These are phyloP conservation scores for Inosperma sp. DNA, from an alignment of 768 basidiomycete species.

Conservation along the genomic window DNA sequence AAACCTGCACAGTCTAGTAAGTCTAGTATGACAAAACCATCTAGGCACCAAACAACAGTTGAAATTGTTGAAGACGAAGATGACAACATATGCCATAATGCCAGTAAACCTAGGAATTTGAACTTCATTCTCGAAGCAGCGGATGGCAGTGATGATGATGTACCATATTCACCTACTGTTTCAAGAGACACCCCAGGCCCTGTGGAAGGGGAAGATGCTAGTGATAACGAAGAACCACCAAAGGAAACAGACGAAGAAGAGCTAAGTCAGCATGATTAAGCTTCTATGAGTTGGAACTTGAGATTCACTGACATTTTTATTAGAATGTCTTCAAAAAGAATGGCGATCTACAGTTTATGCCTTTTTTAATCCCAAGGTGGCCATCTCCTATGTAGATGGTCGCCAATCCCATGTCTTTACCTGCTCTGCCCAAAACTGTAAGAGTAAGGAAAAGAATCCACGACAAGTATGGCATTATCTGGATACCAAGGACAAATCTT, in stretches of 20 bases:
- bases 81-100: background rate
- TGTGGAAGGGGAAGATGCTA: background rate
- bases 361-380: background rate
- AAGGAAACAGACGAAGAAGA: background rate
- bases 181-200: background rate
- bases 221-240: background rate
- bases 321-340: background rate
- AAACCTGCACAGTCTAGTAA: background rate
- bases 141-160: conserved; percentile 1
- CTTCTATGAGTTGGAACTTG: no score
- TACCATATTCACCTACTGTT: background rate
- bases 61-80: background rate
- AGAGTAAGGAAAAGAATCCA: background rate
- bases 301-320: background rate
- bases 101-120: background rate
- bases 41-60: background rate
- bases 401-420: background rate
- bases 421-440: background rate
- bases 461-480: background rate
- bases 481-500: background rate
- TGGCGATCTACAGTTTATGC: background rate
- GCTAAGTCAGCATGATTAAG: background rate
- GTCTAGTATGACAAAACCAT: no score
- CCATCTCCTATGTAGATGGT: background rate
- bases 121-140: conserved; percentile 4